phyloP scores from a whole-genome alignment of 177 flowering plant species.

The Tripterygium wilfordii region DNA sequence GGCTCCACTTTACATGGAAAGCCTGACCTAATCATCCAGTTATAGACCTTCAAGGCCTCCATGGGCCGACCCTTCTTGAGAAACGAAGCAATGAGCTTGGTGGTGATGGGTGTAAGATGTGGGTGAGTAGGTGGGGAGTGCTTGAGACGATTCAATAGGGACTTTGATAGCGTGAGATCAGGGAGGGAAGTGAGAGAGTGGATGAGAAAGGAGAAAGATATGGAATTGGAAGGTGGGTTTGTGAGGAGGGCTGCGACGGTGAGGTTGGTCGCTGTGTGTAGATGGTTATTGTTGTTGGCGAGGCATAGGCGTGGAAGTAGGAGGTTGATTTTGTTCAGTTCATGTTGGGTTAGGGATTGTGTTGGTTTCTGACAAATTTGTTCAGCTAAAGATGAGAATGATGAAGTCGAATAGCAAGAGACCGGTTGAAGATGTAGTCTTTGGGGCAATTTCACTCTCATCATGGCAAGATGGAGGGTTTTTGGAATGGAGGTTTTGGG shows the following conservation, averaged over 20 bases:
- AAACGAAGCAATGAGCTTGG: constrained; percentile 26
- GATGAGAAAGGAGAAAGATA: constrained; percentile 36
- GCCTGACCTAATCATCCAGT: constrained; percentile 37
- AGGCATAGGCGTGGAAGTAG: constrained; percentile 52
- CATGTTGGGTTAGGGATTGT: constrained; percentile 23
- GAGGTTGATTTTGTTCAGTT: constrained; percentile 40
- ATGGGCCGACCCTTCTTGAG: constrained; percentile 21
- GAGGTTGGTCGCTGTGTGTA: constrained; percentile 36
- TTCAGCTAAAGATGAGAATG: constrained; percentile 2
- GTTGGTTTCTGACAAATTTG: neutral
- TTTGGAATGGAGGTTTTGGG: no score
- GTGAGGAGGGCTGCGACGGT: constrained; percentile 30
- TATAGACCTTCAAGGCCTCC: constrained; percentile 40
- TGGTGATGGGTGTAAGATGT: constrained; percentile 18
- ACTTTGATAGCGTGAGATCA: constrained; percentile 35
- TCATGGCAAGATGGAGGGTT: no score
- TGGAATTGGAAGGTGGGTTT: constrained; percentile 31
- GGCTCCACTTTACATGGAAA: constrained; percentile 21
- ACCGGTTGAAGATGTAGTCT: no score
- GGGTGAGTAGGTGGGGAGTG: constrained; percentile 24
- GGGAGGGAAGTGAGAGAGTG: constrained; percentile 39
- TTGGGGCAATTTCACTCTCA: no score
- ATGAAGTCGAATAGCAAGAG: neutral
- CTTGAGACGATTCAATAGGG: constrained; percentile 36
- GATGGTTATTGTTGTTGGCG: constrained; percentile 32